Conservation (phyloP, 2,329 filamentous ascomycete species). For the Aureobasidium subglaciale region DNA sequence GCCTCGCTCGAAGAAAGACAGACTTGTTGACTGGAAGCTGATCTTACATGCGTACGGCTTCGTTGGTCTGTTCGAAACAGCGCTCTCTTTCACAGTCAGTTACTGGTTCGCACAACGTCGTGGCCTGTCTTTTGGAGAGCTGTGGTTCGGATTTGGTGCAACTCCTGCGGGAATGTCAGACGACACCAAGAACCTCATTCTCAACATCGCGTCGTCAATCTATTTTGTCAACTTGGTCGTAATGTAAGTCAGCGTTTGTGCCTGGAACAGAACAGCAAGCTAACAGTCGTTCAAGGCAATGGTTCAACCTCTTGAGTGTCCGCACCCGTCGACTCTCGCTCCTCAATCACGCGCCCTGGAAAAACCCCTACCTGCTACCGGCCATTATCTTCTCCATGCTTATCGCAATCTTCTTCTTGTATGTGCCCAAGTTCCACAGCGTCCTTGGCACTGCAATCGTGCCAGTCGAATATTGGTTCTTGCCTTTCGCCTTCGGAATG, state of each 20-base stretch:
- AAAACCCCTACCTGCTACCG: conserved; percentile 63
- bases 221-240: conserved; percentile 77
- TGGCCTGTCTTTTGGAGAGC: conserved; percentile 59
- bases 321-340: conserved; percentile 55
- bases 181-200: conserved; percentile 47
- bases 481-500: conserved; percentile 66
- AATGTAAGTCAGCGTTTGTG: conserved; percentile 45
- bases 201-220: conserved; percentile 62
- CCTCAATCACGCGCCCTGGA: conserved; percentile 63
- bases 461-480: conserved; percentile 67
- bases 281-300: conserved; percentile 45
- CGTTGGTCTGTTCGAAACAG: conserved; percentile 50
- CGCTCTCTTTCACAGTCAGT: conserved; percentile 38
- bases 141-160: conserved; percentile 61
- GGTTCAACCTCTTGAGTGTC: conserved; percentile 66
- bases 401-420: conserved; percentile 60
- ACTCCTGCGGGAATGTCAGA: conserved; percentile 41
- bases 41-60: conserved; percentile 67
- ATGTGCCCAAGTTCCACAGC: conserved; percentile 58
- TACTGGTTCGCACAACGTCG: conserved; percentile 39
- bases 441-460: conserved; percentile 56
- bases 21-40: conserved; percentile 66
- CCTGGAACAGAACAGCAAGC: background rate
- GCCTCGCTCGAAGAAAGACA: conserved; percentile 62
- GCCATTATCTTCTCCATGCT: conserved; percentile 62